These are phyloP conservation scores for Fusarium staphyleae DNA, from an alignment of 2,329 filamentous ascomycete genomes.

Conservation along the genomic window DNA sequence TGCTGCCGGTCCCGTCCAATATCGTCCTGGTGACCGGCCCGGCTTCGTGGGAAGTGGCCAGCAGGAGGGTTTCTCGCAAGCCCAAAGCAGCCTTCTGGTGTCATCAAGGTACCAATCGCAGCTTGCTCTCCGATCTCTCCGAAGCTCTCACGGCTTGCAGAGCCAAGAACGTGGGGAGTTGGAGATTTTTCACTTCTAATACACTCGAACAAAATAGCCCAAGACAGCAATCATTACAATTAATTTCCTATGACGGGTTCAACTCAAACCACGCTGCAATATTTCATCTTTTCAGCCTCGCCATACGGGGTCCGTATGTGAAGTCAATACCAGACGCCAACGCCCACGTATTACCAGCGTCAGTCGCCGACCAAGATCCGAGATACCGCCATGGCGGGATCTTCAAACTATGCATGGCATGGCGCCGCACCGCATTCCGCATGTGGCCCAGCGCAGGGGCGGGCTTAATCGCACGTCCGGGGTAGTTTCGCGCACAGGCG, in stretches of 20 bases:
- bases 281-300: background rate
- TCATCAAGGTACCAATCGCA: background rate
- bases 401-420: conserved; percentile 17
- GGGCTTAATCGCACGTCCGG: conserved; percentile 1
- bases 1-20: conserved; percentile 15
- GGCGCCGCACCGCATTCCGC: conserved; percentile 17
- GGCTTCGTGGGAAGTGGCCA: conserved; percentile 23
- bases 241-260: conserved; percentile 6
- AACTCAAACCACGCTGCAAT: background rate
- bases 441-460: conserved; percentile 15
- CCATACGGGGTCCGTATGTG: background rate
- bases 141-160: background rate
- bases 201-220: background rate
- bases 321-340: conserved; percentile 5
- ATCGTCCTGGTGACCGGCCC: conserved; percentile 37
- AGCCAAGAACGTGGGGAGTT: conserved; percentile 7
- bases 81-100: background rate
- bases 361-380: conserved; percentile 40
- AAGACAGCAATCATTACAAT: conserved; percentile 13
- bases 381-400: conserved; percentile 38
- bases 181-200: background rate
- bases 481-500: conserved; percentile 1
- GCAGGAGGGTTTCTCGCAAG: conserved; percentile 1
- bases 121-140: background rate
- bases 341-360: background rate